Evolutionary conservation across 495 filamentous ascomycete genomes (phyloP), one percentile per base, ranked within the genome.

Genomic region (Penicillium parvum): DNA sequence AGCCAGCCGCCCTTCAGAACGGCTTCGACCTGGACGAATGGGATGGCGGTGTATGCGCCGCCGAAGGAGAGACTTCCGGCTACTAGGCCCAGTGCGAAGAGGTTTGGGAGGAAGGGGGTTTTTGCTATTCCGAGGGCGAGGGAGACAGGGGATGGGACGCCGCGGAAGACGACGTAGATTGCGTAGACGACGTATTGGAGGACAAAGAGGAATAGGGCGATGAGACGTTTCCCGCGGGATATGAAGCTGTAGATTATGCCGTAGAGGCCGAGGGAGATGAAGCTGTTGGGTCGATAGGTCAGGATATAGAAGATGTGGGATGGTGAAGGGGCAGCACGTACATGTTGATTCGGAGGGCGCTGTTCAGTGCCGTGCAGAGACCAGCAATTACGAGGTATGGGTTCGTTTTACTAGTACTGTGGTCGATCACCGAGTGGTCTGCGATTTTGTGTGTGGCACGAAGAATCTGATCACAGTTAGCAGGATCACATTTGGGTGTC

Each of bases 171-270:
- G 5, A 34, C 32, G 8, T 34, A 34, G 32, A 34, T 34, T 2
- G 32, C 32, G 32, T 34, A 34, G 10, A 34, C 32, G 16, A 34
- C 32, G 7, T 34, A 34, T 10, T 34, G 32, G 3, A 34, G 32
- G 32, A 34, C 20, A 18, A 34, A 34, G 5, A 34, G 32, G 16
- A 1, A 34, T 19, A 34, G 32, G 16, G 32, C 32, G 32, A 34
- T 34, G 7, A 34, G 9, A 1, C 32, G 14, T 20, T 34, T 34
- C 7, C 16, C 16, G 1, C 16, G 32, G 32, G 32, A 10, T 34
- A 34, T 34, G 16, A 34, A 34, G 32, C 32, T 34, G 32, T 34
- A 34, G 17, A 34, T 34, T 10, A 34, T 5, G n/a, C 32, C 32
- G 32, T 34, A 34, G 32, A 34, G 32, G 6, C 16, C 32, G 32